These are phyloP conservation scores for Castanea mollissima DNA, from an alignment of 306 rosid genomes.

Conservation along the genomic window DNA sequence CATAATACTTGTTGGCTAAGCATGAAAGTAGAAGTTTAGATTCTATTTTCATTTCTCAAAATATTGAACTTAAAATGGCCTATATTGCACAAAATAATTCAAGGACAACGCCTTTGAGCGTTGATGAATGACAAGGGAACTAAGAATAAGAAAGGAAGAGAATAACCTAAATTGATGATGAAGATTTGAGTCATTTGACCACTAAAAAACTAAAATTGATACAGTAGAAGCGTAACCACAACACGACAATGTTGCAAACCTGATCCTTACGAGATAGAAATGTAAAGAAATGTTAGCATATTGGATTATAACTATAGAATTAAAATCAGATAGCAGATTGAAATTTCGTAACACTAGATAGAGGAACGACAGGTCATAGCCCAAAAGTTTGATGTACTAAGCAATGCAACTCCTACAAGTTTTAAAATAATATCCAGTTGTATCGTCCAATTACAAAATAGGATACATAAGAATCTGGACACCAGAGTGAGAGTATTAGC, in stretches of 20 bases:
- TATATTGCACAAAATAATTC: not conserved
- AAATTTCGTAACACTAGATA: not conserved
- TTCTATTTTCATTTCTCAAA: no score
- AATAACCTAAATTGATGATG: not conserved
- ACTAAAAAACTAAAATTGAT: not conserved
- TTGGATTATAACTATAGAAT: not conserved
- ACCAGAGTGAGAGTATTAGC: not conserved
- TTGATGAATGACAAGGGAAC: not conserved
- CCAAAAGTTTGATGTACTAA: not conserved
- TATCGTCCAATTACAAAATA: not conserved
- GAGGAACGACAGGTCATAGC: not conserved
- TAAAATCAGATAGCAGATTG: not conserved
- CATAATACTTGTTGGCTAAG: not conserved
- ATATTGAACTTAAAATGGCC: not conserved
- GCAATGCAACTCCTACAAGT: not conserved
- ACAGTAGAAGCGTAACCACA: not conserved
- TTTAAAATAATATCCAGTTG: not conserved
- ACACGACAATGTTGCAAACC: not conserved
- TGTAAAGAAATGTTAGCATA: not conserved
- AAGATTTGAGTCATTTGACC: not conserved
- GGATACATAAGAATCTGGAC: not conserved
- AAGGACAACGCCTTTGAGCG: not conserved
- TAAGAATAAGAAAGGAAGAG: not conserved
- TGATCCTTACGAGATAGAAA: not conserved
- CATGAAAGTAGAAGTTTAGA: not conserved